A percentile compares a stretch with the other conserved stretches of the same genome.
phyloP scores from a whole-genome alignment of 495 filamentous ascomycete species.

The Recurvomyces mirabilis region DNA sequence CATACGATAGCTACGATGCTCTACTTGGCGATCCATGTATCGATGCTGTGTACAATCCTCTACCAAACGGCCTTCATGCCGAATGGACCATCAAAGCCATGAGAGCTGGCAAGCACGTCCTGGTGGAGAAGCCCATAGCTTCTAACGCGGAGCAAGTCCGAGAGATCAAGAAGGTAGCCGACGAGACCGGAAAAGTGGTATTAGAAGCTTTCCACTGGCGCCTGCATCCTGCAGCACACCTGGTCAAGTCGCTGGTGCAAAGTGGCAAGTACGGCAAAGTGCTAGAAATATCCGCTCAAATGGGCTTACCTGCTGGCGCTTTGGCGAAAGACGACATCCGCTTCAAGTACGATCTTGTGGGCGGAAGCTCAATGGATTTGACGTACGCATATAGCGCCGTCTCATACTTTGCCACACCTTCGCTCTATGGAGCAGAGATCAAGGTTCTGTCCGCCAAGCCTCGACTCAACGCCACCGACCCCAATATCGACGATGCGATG shows the following conservation, averaged over 20 bases:
- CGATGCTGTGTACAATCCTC: slow-evolving; percentile 41
- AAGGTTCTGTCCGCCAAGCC: slow-evolving; percentile 7
- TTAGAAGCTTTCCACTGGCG: slow-evolving; percentile 47
- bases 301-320: slow-evolving; percentile 18
- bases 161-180: slow-evolving; percentile 13
- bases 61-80: slow-evolving; percentile 43
- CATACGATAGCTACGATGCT: slow-evolving; percentile 38
- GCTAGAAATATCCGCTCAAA: slow-evolving; percentile 21
- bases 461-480: slow-evolving; percentile 14
- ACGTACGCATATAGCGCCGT: slow-evolving; percentile 39
- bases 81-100: slow-evolving; percentile 45
- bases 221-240: slow-evolving; percentile 34
- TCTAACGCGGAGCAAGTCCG: slow-evolving; percentile 35
- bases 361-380: slow-evolving; percentile 50
- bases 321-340: slow-evolving; percentile 41
- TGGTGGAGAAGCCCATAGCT: slow-evolving; percentile 46
- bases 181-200: slow-evolving; percentile 30
- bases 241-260: slow-evolving; percentile 27
- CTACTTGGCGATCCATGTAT: slow-evolving; percentile 42
- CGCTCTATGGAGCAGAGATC: slow-evolving; percentile 13
- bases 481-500: slow-evolving; percentile 30
- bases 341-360: slow-evolving; percentile 42
- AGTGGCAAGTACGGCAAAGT: slow-evolving; percentile 27
- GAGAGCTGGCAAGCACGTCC: slow-evolving; percentile 46
- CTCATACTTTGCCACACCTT: slow-evolving; percentile 30